Conservation (phyloP, 352 stramenopile species). For the Halophytophthora polymorphica region DNA sequence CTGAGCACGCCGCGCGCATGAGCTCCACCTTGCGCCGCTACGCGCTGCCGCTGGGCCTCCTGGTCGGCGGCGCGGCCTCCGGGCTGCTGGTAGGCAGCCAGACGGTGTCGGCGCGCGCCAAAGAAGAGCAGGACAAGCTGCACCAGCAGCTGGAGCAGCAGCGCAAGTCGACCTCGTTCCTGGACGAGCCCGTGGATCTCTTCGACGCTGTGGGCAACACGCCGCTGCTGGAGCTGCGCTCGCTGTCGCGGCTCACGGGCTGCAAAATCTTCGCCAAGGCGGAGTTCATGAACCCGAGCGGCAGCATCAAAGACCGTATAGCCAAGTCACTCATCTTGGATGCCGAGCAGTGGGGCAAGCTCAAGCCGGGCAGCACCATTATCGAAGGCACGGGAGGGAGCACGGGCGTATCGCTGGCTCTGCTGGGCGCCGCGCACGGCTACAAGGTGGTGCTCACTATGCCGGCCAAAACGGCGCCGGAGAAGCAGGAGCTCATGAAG, state of each 20-base stretch:
- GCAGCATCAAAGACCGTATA: conserved; percentile 93
- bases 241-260: conserved; percentile 58
- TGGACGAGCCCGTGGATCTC: conserved; percentile 44
- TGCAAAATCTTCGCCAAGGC: conserved; percentile 81
- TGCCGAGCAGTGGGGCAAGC: conserved; percentile 82
- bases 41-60: conserved; percentile 13
- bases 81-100: conserved; percentile 1
- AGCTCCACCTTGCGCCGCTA: conserved; percentile 7
- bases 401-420: conserved; percentile 89
- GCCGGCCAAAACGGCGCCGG: conserved; percentile 57
- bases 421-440: conserved; percentile 83
- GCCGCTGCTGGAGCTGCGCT: conserved; percentile 65
- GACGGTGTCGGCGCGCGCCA: no score
- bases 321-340: conserved; percentile 92
- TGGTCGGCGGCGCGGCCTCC: conserved; percentile 12
- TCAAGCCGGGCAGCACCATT: conserved; percentile 64
- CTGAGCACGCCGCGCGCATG: no score
- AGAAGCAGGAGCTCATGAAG: conserved; percentile 83
- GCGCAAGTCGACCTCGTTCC: neutral
- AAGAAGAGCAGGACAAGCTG: no score
- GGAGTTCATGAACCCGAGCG: conserved; percentile 90
- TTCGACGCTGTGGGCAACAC: conserved; percentile 74
- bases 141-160: no score
- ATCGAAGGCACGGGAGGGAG: conserved; percentile 89
- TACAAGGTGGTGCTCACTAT: conserved; percentile 83